Percentiles rank a stretch among this genome's conserved stretches.
These are phyloP conservation scores for Heracleum sosnowskyi DNA, from an alignment of 129 eudicot genomes.

Conservation along the genomic window DNA sequence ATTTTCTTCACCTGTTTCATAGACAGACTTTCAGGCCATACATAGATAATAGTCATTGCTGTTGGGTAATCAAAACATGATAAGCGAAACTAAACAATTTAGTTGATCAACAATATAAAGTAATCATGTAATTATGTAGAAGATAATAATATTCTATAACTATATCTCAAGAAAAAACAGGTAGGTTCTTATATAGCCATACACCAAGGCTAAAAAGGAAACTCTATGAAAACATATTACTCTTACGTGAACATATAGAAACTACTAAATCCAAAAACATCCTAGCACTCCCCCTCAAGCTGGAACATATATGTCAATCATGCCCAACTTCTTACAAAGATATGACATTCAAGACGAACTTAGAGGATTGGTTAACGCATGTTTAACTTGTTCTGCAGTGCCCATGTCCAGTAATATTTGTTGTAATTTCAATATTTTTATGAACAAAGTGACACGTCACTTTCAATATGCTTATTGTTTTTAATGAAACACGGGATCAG, in stretches of 20 bases:
- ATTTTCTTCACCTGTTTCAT: conserved; percentile 4
- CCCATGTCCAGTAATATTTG: not conserved
- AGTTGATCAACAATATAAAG: not conserved
- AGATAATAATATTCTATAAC: too few species aligned
- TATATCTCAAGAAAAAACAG: not conserved
- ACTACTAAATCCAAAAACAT: not conserved
- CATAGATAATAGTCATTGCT: not conserved
- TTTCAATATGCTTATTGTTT: too few species aligned
- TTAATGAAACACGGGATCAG: not conserved
- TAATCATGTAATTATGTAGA: not conserved
- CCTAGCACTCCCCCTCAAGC: not conserved
- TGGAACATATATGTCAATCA: too few species aligned
- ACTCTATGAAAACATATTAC: not conserved
- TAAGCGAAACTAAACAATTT: not conserved
- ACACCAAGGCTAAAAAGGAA: not conserved
- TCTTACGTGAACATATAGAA: not conserved
- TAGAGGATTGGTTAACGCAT: not conserved
- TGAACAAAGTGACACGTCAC: not conserved
- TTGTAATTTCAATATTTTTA: not conserved
- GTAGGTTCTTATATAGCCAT: not conserved
- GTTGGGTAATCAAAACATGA: not conserved
- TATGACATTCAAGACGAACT: not conserved
- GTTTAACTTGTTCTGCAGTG: not conserved
- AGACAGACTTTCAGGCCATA: not conserved
- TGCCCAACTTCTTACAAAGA: not conserved